A percentile compares a stretch with the other conserved stretches of the same genome.
Conservation (phyloP, 225 moss, liverwort and hornwort species). For the Pseudoscleropodium purum region DNA sequence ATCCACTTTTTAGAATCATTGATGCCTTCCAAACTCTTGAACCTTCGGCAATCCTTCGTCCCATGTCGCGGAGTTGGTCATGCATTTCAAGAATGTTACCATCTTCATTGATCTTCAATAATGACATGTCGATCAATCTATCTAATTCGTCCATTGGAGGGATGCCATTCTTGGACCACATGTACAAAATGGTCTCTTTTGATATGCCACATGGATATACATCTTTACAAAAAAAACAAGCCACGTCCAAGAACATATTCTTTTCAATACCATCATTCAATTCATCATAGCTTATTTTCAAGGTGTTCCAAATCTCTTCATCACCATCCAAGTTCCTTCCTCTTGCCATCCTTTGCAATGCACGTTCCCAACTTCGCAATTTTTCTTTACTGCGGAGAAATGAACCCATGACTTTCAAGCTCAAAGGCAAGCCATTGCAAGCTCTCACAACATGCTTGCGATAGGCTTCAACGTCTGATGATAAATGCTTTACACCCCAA, state of each 20-base stretch:
- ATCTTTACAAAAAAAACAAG: not conserved
- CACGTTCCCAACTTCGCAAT: not conserved
- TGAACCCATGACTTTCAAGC: not conserved
- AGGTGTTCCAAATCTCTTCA: not conserved
- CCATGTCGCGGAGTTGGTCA: not conserved
- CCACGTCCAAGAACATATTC: not conserved
- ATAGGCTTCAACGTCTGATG: not conserved
- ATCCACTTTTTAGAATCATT: not conserved
- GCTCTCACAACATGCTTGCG: not conserved
- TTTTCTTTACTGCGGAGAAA: not conserved
- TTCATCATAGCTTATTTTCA: not conserved
- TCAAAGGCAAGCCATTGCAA: not conserved
- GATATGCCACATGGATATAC: not conserved
- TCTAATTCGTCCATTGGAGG: not conserved
- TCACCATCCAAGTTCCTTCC: not conserved
- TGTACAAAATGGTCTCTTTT: not conserved
- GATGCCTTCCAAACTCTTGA: not conserved
- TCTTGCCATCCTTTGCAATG: not conserved
- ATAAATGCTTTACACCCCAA: not conserved
- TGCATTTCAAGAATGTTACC: not conserved
- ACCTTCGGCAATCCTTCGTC: not conserved
- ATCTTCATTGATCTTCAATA: not conserved
- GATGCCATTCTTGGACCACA: not conserved
- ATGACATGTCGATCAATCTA: not conserved
- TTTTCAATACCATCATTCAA: not conserved